Evolutionary conservation across 768 basidiomycete genomes (phyloP).

Genomic region (Calocybe gangraenosa): DNA sequence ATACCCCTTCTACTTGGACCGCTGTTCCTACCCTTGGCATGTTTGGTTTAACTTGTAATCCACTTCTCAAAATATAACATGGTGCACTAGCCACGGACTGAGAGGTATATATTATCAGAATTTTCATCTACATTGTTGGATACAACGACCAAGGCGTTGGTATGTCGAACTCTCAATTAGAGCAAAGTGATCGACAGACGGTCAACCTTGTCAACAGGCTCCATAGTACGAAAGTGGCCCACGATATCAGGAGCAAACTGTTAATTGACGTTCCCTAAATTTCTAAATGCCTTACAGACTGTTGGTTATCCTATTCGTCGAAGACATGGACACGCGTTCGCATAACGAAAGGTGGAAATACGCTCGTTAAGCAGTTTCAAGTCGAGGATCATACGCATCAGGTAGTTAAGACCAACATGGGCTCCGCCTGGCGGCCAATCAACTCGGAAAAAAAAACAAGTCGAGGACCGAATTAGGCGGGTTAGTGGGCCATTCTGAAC

Average conservation of each 20-base stretch:
- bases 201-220: constrained; percentile 52
- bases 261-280: too few relatives aligned
- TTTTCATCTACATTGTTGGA: too few relatives aligned
- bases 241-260: too few relatives aligned
- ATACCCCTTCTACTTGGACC: too few relatives aligned
- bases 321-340: constrained; percentile 48
- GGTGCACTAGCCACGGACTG: too few relatives aligned
- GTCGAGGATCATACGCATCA: too few relatives aligned
- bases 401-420: too few relatives aligned
- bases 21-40: too few relatives aligned
- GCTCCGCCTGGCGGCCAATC: too few relatives aligned
- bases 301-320: constrained; percentile 39
- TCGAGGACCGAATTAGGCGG: constrained; percentile 63
- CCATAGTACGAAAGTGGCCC: constrained; percentile 47
- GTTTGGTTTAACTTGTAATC: too few relatives aligned
- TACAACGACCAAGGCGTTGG: constrained; percentile 46
- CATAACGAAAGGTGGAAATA: constrained; percentile 34
- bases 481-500: constrained; percentile 64
- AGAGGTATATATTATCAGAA: too few relatives aligned
- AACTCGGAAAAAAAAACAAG: constrained; percentile 47
- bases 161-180: constrained; percentile 35
- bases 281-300: constrained; percentile 55
- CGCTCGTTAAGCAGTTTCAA: constrained; percentile 37
- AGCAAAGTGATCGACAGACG: constrained; percentile 38
- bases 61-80: too few relatives aligned